Conservation (phyloP, 768 basidiomycete species). For the Lenzites betulinus region DNA sequence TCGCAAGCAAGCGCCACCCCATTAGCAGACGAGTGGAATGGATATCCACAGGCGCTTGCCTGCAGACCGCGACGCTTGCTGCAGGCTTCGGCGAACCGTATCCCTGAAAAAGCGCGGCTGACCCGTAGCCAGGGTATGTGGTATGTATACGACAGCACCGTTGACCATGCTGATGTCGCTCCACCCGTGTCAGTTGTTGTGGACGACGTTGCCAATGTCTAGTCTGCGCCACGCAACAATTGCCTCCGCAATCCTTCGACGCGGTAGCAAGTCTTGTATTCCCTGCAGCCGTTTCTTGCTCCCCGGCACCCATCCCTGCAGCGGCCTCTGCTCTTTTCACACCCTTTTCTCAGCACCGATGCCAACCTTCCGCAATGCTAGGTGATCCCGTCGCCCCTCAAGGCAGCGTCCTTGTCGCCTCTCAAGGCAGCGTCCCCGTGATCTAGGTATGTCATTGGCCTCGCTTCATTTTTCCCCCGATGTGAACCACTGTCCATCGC, state of each 20-base stretch:
- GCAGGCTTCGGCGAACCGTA: background rate
- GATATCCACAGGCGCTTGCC: constrained; percentile 57
- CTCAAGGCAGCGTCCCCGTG: constrained; percentile 41
- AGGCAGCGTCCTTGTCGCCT: too few relatives aligned
- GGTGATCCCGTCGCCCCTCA: constrained; percentile 49
- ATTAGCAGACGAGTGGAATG: constrained; percentile 86
- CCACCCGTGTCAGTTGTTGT: background rate
- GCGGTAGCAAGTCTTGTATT: constrained; percentile 9
- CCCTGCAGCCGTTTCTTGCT: constrained; percentile 12
- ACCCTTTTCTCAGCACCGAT: constrained; percentile 24
- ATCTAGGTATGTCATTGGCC: constrained; percentile 33
- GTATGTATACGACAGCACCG: constrained; percentile 8
- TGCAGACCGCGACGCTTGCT: background rate
- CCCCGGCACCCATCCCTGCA: constrained; percentile 10
- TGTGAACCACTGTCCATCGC: background rate
- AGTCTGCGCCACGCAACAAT: background rate
- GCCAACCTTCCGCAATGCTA: constrained; percentile 36
- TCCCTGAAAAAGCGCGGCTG: background rate
- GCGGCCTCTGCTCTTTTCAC: constrained; percentile 5
- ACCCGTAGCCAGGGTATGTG: constrained; percentile 7
- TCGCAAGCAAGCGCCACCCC: constrained; percentile 85
- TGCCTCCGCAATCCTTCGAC: constrained; percentile 13
- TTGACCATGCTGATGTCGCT: background rate
- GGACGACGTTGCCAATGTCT: background rate
- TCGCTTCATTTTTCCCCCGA: background rate